Conservation (phyloP, 2,329 filamentous ascomycete genomes). For the Beauveria australis region DNA sequence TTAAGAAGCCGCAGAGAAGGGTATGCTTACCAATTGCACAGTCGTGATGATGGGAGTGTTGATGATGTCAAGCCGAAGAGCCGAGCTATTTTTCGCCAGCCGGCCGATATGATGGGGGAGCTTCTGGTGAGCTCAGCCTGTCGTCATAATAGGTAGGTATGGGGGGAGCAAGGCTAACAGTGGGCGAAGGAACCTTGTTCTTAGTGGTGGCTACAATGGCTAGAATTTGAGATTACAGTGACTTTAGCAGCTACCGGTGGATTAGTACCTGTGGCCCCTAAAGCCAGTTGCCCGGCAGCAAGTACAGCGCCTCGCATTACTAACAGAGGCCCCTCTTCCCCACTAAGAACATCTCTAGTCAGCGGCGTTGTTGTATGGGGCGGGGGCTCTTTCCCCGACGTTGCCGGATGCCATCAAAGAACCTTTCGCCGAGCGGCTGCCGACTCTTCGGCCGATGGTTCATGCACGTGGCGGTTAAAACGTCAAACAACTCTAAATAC, state of each 20-base stretch:
- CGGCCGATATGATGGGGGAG: background rate
- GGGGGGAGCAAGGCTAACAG: no score
- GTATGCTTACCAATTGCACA: constrained; percentile 12
- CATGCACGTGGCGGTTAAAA: no score
- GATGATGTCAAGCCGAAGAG: constrained; percentile 11
- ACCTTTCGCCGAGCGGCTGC: constrained; percentile 1
- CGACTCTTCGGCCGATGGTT: constrained; percentile 3
- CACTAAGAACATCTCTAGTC: background rate
- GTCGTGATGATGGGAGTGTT: background rate
- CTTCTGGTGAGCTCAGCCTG: constrained; percentile 10
- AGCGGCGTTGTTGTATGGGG: background rate
- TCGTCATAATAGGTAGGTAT: constrained; percentile 3
- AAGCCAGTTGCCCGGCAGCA: background rate
- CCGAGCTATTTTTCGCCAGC: constrained; percentile 9
- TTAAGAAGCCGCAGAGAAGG: background rate
- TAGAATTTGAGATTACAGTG: no score
- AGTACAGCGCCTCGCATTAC: constrained; percentile 3
- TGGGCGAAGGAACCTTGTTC: no score
- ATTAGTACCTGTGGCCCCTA: no score
- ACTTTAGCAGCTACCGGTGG: no score
- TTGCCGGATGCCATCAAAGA: background rate
- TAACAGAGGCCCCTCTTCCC: background rate
- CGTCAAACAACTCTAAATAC: no score
- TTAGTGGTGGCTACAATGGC: no score
- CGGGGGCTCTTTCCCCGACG: constrained; percentile 1